phyloP scores from a whole-genome alignment of 805 yeast species.

The Saccharomycopsis fibuligera region DNA sequence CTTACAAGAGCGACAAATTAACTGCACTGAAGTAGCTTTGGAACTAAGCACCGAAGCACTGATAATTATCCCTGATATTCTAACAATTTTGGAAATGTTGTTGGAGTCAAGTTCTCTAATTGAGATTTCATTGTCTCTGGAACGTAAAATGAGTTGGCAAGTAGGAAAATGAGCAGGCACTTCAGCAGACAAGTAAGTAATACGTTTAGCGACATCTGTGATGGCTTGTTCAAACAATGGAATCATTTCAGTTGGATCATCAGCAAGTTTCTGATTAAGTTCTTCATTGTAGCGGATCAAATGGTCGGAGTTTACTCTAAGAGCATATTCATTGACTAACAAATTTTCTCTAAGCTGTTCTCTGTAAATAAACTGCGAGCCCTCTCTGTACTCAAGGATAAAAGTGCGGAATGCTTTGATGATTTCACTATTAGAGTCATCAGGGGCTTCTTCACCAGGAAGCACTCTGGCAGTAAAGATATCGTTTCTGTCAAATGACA shows the following conservation, averaged over 20 bases:
- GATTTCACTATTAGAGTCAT: slow-evolving; percentile 58
- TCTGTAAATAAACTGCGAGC: slow-evolving; percentile 77
- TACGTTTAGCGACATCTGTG: slow-evolving; percentile 77
- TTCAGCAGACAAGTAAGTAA: slow-evolving; percentile 43
- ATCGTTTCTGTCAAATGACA: slow-evolving; percentile 74
- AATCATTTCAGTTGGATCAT: slow-evolving; percentile 82
- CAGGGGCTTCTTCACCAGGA: slow-evolving; percentile 72
- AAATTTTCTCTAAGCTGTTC: slow-evolving; percentile 88
- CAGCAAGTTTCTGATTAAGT: slow-evolving; percentile 73
- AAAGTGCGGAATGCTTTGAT: slow-evolving; percentile 74
- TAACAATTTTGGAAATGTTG: slow-evolving; percentile 81
- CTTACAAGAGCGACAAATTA: slow-evolving; percentile 84
- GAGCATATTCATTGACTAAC: slow-evolving; percentile 62
- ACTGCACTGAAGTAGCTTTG: slow-evolving; percentile 74
- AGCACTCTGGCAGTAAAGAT: slow-evolving; percentile 72
- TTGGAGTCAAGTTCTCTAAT: slow-evolving; percentile 81
- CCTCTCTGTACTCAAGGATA: slow-evolving; percentile 77
- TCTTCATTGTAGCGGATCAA: slow-evolving; percentile 85
- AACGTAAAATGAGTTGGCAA: slow-evolving; percentile 74
- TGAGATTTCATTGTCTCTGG: slow-evolving; percentile 64
- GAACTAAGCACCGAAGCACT: slow-evolving; percentile 85
- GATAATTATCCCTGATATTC: slow-evolving; percentile 89
- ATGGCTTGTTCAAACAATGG: slow-evolving; percentile 80
- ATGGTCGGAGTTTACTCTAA: slow-evolving; percentile 77
- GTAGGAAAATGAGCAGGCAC: slow-evolving; percentile 57